Evolutionary conservation across 345 rosid genomes (phyloP).

Genomic region (Populus nigra): DNA sequence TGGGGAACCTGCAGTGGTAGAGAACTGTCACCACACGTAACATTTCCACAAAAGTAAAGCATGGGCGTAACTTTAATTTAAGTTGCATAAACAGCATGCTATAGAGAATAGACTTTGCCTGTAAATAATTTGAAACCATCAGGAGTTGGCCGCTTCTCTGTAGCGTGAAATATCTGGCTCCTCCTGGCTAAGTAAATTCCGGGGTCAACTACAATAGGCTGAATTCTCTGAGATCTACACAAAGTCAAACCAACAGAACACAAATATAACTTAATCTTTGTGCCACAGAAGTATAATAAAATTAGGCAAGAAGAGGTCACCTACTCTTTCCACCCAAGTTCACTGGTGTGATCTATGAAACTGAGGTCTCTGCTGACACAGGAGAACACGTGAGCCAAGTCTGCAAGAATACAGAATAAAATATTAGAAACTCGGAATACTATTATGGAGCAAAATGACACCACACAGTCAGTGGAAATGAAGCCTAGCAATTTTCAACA

Average conservation of each 20-base stretch:
- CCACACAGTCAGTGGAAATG: background rate
- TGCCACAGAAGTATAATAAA: background rate
- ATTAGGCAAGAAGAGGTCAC: constrained; percentile 23
- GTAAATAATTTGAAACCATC: constrained; percentile 88
- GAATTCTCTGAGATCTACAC: constrained; percentile 72
- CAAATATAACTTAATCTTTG: constrained; percentile 7
- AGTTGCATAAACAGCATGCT: background rate
- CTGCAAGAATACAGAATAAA: constrained; percentile 44
- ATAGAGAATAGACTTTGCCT: constrained; percentile 44
- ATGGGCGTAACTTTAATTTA: background rate
- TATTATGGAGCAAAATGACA: background rate
- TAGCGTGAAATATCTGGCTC: constrained; percentile 82
- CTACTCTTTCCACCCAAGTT: constrained; percentile 99
- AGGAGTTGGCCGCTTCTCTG: constrained; percentile 74
- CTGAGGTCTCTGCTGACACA: constrained; percentile 72
- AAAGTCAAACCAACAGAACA: constrained; percentile 15
- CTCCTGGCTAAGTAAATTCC: constrained; percentile 81
- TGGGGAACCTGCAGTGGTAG: constrained; percentile 66
- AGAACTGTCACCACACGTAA: constrained; percentile 16
- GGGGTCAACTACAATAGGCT: constrained; percentile 90
- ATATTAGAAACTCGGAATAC: constrained; percentile 8
- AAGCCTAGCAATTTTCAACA: background rate
- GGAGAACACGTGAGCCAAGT: constrained; percentile 78
- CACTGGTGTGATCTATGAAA: constrained; percentile 92
- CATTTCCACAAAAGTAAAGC: constrained; percentile 14